A percentile compares a stretch with the other conserved stretches of the same genome.
These are phyloP conservation scores for Microbotryum scabiosae DNA, from an alignment of 1,284 basidiomycete species.

Conservation along the genomic window DNA sequence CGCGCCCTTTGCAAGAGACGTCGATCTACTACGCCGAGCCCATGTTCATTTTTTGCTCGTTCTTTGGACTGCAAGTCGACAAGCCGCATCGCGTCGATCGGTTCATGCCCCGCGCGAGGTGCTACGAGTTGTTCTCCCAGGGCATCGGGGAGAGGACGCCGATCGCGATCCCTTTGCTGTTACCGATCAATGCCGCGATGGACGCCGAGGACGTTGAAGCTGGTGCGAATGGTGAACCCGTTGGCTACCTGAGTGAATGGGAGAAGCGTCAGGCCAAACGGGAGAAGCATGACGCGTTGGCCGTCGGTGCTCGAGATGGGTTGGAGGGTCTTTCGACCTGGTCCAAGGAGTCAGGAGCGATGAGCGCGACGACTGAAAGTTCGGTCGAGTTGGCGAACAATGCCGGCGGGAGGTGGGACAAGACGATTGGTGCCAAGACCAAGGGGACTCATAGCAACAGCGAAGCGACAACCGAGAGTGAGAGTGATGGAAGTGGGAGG, in stretches of 20 bases:
- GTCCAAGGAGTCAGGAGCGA: slow-evolving; percentile 4
- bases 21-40: slow-evolving; percentile 51
- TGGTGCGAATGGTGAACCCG: background rate
- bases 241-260: slow-evolving; percentile 13
- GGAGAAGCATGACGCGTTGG: slow-evolving; percentile 29
- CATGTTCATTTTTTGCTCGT: slow-evolving; percentile 36
- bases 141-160: slow-evolving; percentile 34
- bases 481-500: background rate
- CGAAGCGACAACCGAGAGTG: background rate
- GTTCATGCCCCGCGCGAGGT: slow-evolving; percentile 77
- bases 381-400: background rate
- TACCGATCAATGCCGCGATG: slow-evolving; percentile 3
- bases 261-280: slow-evolving; percentile 22
- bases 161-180: slow-evolving; percentile 21
- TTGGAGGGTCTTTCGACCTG: slow-evolving; percentile 4
- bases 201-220: background rate
- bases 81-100: slow-evolving; percentile 77
- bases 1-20: slow-evolving; percentile 1
- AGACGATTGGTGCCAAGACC: background rate
- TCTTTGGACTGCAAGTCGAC: slow-evolving; percentile 45
- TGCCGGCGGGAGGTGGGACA: slow-evolving; percentile 1
- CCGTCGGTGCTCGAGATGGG: slow-evolving; percentile 24
- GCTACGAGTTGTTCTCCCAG: slow-evolving; percentile 75
- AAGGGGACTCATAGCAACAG: background rate
- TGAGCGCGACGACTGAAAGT: background rate